Evolutionary conservation across 2,329 filamentous ascomycete genomes (phyloP).

Genomic region (Leptographium wingfieldii): DNA sequence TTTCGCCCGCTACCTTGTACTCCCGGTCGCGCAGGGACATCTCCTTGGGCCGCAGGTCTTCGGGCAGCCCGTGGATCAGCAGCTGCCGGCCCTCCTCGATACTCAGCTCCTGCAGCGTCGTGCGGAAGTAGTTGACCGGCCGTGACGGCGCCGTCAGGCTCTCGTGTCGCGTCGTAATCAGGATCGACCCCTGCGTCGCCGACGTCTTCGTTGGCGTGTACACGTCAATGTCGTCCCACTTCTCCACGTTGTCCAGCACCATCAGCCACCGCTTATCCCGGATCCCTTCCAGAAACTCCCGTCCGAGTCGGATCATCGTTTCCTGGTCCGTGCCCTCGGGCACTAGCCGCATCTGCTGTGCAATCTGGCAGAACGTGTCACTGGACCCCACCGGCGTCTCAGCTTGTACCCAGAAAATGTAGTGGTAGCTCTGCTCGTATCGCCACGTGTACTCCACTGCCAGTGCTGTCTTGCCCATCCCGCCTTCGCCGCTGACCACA

Average conservation of each 20-base stretch:
- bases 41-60: conserved; percentile 7
- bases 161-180: conserved; percentile 10
- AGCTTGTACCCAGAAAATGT: conserved; percentile 17
- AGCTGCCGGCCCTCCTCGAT: conserved; percentile 9
- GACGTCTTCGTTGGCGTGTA: conserved; percentile 11
- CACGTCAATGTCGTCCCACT: conserved; percentile 10
- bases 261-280: conserved; percentile 11
- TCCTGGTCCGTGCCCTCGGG: conserved; percentile 9
- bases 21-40: conserved; percentile 8
- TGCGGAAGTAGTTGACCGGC: conserved; percentile 11
- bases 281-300: conserved; percentile 9
- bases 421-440: conserved; percentile 13
- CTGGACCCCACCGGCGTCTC: conserved; percentile 12
- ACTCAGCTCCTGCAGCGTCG: conserved; percentile 3
- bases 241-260: conserved; percentile 11
- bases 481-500: conserved; percentile 12
- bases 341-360: conserved; percentile 9
- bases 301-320: conserved; percentile 8
- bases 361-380: conserved; percentile 11
- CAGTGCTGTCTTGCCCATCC: conserved; percentile 15
- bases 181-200: conserved; percentile 8
- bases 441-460: conserved; percentile 15
- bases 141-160: conserved; percentile 10
- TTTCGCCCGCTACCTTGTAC: conserved; percentile 8
- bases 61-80: conserved; percentile 7